Evolutionary conservation across 805 yeast genomes (phyloP).

Genomic region (Saccharomycopsis javanensis): DNA sequence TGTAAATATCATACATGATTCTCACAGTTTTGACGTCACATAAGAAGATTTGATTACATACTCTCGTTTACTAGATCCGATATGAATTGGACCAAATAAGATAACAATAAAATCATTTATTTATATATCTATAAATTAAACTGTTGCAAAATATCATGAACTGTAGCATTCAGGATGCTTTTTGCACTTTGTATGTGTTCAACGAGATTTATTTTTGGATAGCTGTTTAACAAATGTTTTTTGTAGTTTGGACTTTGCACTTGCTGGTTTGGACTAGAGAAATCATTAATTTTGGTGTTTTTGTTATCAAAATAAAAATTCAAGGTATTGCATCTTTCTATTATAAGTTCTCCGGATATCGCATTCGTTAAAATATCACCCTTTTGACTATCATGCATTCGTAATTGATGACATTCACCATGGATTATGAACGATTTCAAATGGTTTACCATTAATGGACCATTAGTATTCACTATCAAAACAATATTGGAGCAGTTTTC

Average conservation of each 20-base stretch:
- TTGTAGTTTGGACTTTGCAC: not conserved
- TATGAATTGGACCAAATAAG: too few species aligned
- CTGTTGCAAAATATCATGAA: not conserved
- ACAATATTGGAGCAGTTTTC: constrained; percentile 1
- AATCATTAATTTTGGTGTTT: constrained; percentile 2
- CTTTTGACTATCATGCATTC: constrained; percentile 1
- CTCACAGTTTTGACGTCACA: too few species aligned
- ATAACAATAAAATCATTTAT: not conserved
- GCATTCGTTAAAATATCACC: not conserved
- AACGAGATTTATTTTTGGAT: not conserved
- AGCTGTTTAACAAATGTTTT: not conserved
- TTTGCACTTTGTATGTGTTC: not conserved
- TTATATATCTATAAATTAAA: not conserved
- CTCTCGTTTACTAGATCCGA: too few species aligned
- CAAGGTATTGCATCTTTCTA: not conserved
- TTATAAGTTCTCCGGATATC: not conserved
- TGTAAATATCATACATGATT: too few species aligned
- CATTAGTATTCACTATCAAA: not conserved
- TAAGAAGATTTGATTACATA: too few species aligned
- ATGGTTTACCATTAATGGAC: constrained; percentile 5
- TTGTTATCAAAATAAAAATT: not conserved
- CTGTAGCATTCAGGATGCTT: not conserved
- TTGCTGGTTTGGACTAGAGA: constrained; percentile 1
- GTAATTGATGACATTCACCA: constrained; percentile 7
- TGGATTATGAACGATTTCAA: not conserved